Base-by-base conservation (phyloP, 495 filamentous ascomycete genomes). In the Aspergillus sparsus region DNA sequence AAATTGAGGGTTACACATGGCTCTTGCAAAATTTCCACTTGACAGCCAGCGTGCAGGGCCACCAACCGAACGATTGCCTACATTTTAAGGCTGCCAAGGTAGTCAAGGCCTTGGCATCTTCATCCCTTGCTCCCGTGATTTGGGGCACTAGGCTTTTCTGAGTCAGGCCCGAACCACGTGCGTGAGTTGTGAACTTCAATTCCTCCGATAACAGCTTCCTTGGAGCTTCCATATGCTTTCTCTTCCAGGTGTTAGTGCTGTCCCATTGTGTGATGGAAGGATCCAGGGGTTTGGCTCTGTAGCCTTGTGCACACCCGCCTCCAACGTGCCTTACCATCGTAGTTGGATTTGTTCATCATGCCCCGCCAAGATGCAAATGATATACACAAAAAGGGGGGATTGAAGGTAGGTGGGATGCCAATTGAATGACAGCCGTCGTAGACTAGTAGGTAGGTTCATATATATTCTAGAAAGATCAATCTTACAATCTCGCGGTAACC, bases 281-380 rank as follows among this genome's bases (percentile, higher is more conserved):
- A 2, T 6, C 37, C 10, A 21, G 27, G 44, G 32, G 49, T 33
- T 15, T 53, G 41, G n/a, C 16, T 35, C 16, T 13, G 3, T 3
- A 6, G 7, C 50, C 50, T 11, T 46, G 49, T 11, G 9, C 31
- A 8, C 49, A 53, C 18, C 33, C 50, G 49, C 41, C 31, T 32
- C 31, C 50, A 60, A 60, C 58, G 58, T 60, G 58, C 58, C 41
- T 46, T 5, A 53, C 31, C 27, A 15, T 16, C 50, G 42, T 21
- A 10, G 41, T 49, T 54, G 50, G 50, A 60, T 60, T 60, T 60
- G 58, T 21, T 54, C 50, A 39, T 15, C n/a, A 49, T 44, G 50
- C 41, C 50, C 42, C 50, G 58, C 50, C 58, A 54, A 60, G 58
- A 11, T 59, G 57, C 57, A 27, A 27, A 27, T 59, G 37, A 49